Evolutionary conservation across 2,329 filamentous ascomycete genomes (phyloP).

Genomic region (Trichoderma oligosporum): DNA sequence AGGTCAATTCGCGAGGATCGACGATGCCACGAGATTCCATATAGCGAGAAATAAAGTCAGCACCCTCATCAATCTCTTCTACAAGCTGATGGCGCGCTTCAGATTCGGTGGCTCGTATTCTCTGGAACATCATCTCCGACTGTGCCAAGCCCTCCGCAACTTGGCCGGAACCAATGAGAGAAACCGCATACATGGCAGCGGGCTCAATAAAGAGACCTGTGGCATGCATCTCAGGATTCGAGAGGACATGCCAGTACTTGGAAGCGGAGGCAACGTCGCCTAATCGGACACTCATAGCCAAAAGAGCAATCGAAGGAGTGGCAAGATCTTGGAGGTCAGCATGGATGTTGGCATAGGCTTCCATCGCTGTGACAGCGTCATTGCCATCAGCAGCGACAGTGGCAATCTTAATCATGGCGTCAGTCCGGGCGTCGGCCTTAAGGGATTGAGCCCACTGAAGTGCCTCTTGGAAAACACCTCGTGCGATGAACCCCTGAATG

Average conservation of each 20-base stretch:
- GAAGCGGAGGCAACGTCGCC: slow-evolving; percentile 75
- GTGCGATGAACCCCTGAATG: slow-evolving; percentile 70
- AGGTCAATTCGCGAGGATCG: slow-evolving; percentile 52
- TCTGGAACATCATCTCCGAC: slow-evolving; percentile 80
- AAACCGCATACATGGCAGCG: slow-evolving; percentile 84
- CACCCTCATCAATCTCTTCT: slow-evolving; percentile 83
- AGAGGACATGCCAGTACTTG: slow-evolving; percentile 75
- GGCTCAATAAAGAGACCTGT: slow-evolving; percentile 73
- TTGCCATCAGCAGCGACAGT: slow-evolving; percentile 76
- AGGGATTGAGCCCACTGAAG: slow-evolving; percentile 67
- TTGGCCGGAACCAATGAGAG: slow-evolving; percentile 80
- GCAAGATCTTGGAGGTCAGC: slow-evolving; percentile 46
- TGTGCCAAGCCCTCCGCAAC: slow-evolving; percentile 76
- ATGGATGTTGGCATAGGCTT: slow-evolving; percentile 60
- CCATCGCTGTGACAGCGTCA: slow-evolving; percentile 62
- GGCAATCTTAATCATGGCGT: slow-evolving; percentile 69
- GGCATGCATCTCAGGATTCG: slow-evolving; percentile 56
- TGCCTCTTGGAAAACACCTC: slow-evolving; percentile 68
- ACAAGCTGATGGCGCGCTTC: slow-evolving; percentile 53
- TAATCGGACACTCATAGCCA: slow-evolving; percentile 80
- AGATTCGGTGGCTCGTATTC: slow-evolving; percentile 63
- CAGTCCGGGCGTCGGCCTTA: slow-evolving; percentile 53
- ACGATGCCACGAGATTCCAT: slow-evolving; percentile 54
- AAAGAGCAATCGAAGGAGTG: slow-evolving; percentile 69
- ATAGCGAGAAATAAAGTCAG: slow-evolving; percentile 62